These are phyloP conservation scores for Farysia itapuensis DNA, from an alignment of 1,284 basidiomycete species.

Conservation along the genomic window DNA sequence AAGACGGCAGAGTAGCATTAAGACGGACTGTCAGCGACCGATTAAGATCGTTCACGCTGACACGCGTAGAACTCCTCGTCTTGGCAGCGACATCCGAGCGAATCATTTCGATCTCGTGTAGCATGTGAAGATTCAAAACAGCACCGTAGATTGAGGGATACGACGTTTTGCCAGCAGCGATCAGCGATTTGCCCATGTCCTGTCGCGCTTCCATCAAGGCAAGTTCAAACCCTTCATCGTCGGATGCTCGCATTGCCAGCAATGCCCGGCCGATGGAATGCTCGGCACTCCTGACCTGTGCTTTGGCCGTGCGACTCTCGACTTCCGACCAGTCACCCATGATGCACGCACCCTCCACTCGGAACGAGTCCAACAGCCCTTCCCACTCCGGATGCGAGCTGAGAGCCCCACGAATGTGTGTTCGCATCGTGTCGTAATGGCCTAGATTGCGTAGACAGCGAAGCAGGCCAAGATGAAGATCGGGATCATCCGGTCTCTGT, in stretches of 20 bases:
- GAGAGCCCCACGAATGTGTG: slow-evolving; percentile 89
- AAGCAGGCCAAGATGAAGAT: slow-evolving; percentile 84
- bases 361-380: slow-evolving; percentile 74
- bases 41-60: slow-evolving; percentile 30
- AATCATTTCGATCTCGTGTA: slow-evolving; percentile 82
- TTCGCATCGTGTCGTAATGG: slow-evolving; percentile 94
- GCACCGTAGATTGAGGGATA: slow-evolving; percentile 87
- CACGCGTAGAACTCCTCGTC: slow-evolving; percentile 60
- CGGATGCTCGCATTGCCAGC: slow-evolving; percentile 72
- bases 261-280: slow-evolving; percentile 80
- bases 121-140: slow-evolving; percentile 80
- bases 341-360: slow-evolving; percentile 93
- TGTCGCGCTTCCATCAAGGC: slow-evolving; percentile 72
- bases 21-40: slow-evolving; percentile 68
- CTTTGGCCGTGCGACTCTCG: slow-evolving; percentile 45
- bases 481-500: slow-evolving; percentile 81
- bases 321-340: slow-evolving; percentile 82
- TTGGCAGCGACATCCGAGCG: slow-evolving; percentile 17
- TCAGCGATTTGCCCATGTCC: slow-evolving; percentile 77
- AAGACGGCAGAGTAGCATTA: slow-evolving; percentile 80
- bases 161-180: slow-evolving; percentile 71
- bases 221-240: slow-evolving; percentile 24
- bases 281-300: slow-evolving; percentile 67
- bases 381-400: slow-evolving; percentile 85
- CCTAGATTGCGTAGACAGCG: slow-evolving; percentile 91